Conservation (phyloP, 2,329 filamentous ascomycete species). For the Nannizzia gypsea region DNA sequence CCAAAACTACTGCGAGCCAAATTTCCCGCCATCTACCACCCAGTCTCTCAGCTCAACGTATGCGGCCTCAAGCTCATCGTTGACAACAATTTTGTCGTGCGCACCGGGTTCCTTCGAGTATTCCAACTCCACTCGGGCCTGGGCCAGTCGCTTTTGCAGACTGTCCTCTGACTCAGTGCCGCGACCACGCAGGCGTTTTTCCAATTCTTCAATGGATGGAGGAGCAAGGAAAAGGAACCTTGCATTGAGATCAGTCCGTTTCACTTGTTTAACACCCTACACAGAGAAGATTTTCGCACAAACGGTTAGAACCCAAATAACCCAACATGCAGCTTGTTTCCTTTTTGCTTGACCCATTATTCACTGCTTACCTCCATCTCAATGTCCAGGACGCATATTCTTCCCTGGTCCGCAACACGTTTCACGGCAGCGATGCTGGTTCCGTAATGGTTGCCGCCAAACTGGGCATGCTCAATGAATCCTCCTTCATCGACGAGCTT, state of each 20-base stretch:
- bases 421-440: constrained; percentile 70
- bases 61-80: constrained; percentile 51
- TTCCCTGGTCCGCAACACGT: constrained; percentile 57
- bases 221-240: constrained; percentile 78
- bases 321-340: background rate
- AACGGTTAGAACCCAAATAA: background rate
- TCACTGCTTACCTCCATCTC: constrained; percentile 73
- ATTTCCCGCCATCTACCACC: constrained; percentile 34
- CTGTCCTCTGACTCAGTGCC: constrained; percentile 68
- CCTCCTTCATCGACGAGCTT: constrained; percentile 54
- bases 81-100: constrained; percentile 54
- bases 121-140: constrained; percentile 63
- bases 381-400: constrained; percentile 78
- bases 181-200: constrained; percentile 59
- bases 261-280: constrained; percentile 83
- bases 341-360: background rate
- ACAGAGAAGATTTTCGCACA: background rate
- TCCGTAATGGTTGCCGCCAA: constrained; percentile 77
- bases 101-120: constrained; percentile 56
- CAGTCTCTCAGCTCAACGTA: constrained; percentile 44
- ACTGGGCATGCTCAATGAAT: constrained; percentile 80
- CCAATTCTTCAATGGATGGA: constrained; percentile 61
- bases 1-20: constrained; percentile 15
- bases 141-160: constrained; percentile 55
- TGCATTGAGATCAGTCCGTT: constrained; percentile 59